Percentiles rank a stretch among this genome's conserved stretches.
phyloP scores from a whole-genome alignment of 169 alveolate genomes.

The Besnoitia besnoiti region DNA sequence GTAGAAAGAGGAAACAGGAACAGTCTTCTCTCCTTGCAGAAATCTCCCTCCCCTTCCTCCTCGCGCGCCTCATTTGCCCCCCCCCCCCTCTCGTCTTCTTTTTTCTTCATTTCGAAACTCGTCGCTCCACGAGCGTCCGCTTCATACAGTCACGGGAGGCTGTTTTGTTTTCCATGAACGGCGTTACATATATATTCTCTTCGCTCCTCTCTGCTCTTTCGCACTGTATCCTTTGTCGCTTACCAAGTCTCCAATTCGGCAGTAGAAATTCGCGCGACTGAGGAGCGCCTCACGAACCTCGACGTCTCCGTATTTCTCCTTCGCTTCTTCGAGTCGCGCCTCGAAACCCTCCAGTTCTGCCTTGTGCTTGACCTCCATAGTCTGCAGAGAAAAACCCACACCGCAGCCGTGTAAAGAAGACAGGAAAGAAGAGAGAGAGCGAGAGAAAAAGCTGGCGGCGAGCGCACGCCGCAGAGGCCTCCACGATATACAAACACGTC shows the following conservation, averaged over 20 bases:
- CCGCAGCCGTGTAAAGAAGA: not conserved
- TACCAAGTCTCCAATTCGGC: conserved; percentile 84
- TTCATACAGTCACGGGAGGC: no score
- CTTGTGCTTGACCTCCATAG: conserved; percentile 42
- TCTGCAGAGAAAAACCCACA: not conserved
- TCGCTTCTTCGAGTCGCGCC: conserved; percentile 80
- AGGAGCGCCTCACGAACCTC: conserved; percentile 91
- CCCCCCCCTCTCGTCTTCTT: no score
- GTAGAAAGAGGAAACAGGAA: not conserved
- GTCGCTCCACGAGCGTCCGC: no score
- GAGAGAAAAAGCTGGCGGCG: not conserved
- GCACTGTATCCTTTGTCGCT: not conserved
- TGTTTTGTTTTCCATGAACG: no score
- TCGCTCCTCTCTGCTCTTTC: not conserved
- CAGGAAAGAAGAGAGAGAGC: not conserved
- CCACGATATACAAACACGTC: no score
- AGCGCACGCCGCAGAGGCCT: no score
- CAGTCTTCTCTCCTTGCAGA: not conserved
- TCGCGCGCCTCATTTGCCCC: no score
- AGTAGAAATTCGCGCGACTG: conserved; percentile 86
- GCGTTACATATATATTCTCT: no score
- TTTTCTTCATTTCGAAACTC: no score
- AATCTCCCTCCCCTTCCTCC: no score
- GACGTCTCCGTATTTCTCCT: conserved; percentile 89
- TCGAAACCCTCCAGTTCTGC: conserved; percentile 51